Evolutionary conservation across 2,329 filamentous ascomycete species (phyloP).

Genomic region (Sphaerulina populicola): DNA sequence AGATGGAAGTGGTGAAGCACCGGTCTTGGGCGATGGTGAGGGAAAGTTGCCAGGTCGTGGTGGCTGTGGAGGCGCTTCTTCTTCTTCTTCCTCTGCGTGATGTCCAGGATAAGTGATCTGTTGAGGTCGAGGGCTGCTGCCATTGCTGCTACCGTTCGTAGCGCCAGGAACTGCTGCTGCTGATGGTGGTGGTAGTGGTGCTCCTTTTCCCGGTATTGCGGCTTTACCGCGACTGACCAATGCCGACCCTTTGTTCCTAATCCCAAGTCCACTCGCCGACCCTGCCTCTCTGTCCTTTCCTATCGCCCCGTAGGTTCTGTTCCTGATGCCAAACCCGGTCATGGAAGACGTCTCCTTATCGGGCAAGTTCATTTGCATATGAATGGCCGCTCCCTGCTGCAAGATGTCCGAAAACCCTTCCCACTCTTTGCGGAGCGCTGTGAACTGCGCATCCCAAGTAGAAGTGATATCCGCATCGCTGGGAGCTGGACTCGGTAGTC

Average conservation of each 20-base stretch:
- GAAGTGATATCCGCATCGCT: conserved; percentile 63
- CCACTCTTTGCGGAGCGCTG: conserved; percentile 55
- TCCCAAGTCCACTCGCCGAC: conserved; percentile 42
- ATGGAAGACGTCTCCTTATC: conserved; percentile 40
- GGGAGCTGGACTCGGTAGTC: conserved; percentile 63
- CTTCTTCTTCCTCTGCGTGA: conserved; percentile 28
- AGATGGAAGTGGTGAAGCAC: conserved; percentile 9
- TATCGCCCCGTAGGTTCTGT: conserved; percentile 22
- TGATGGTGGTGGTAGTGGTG: not conserved
- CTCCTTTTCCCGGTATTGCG: conserved; percentile 8
- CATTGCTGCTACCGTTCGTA: not conserved
- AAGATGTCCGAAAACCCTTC: conserved; percentile 57
- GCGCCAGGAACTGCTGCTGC: conserved; percentile 4
- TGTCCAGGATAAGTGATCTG: conserved; percentile 6
- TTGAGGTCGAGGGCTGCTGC: conserved; percentile 2
- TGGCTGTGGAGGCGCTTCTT: conserved; percentile 29
- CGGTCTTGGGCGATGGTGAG: conserved; percentile 11
- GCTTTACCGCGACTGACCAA: conserved; percentile 7
- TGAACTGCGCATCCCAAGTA: conserved; percentile 56
- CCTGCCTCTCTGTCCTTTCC: conserved; percentile 35
- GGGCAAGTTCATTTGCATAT: conserved; percentile 46
- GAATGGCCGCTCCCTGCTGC: conserved; percentile 57
- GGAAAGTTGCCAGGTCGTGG: conserved; percentile 25
- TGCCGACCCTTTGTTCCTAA: conserved; percentile 34
- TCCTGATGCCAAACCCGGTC: conserved; percentile 43